Conservation (phyloP, 1,284 basidiomycete genomes). For the Macrocystidia cucumis region DNA sequence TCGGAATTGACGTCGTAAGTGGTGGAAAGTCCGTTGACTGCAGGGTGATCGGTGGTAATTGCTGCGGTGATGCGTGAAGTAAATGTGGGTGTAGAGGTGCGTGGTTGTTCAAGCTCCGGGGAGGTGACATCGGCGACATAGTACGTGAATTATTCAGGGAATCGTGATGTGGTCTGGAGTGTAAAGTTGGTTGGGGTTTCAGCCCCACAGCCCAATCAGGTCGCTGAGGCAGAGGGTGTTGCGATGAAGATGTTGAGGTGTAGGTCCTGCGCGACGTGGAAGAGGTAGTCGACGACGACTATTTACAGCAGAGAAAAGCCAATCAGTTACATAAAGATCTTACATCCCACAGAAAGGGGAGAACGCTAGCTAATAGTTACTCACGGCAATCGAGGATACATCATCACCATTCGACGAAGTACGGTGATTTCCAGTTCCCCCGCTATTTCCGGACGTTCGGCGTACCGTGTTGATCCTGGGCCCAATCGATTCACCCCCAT, state of each 20-base stretch:
- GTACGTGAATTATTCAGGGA: constrained; percentile 21
- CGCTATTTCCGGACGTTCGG: constrained; percentile 40
- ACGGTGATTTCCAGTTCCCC: constrained; percentile 42
- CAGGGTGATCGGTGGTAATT: constrained; percentile 31
- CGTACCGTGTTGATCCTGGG: constrained; percentile 52
- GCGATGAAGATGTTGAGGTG: constrained; percentile 62
- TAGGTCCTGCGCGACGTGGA: constrained; percentile 70
- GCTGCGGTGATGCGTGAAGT: constrained; percentile 16
- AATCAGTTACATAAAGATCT: constrained; percentile 3
- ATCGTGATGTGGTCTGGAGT: constrained; percentile 39
- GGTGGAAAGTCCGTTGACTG: constrained; percentile 71
- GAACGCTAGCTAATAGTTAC: constrained; percentile 17
- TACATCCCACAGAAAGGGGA: constrained; percentile 1
- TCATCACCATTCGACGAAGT: constrained; percentile 63
- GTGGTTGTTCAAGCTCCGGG: constrained; percentile 18
- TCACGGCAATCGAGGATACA: constrained; percentile 63
- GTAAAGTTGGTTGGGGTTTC: constrained; percentile 59
- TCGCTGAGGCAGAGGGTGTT: constrained; percentile 71
- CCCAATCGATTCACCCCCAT: constrained; percentile 46
- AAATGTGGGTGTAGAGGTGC: constrained; percentile 10
- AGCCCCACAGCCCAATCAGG: constrained; percentile 83
- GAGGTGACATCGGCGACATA: constrained; percentile 27
- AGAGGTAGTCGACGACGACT: constrained; percentile 69
- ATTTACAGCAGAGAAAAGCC: constrained; percentile 4
- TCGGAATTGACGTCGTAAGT: constrained; percentile 33